These are phyloP conservation scores for Mycosphaerella arachidis DNA, from an alignment of 2,329 filamentous ascomycete species.

Conservation along the genomic window DNA sequence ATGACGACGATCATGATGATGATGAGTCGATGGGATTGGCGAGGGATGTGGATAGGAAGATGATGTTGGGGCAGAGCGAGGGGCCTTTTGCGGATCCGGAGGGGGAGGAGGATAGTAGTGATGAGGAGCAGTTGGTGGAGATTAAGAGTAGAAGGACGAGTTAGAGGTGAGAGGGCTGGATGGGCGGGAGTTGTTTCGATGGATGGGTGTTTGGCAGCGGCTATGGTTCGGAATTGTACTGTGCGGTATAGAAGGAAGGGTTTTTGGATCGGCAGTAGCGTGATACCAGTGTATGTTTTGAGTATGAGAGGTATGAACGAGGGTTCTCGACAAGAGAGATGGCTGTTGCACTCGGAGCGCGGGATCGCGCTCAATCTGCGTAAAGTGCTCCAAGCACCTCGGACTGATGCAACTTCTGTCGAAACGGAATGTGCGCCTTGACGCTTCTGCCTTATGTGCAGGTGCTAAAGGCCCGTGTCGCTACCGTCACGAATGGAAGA, in stretches of 20 bases:
- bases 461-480: no score
- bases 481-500: no score
- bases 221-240: no score
- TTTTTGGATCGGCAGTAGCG: neutral
- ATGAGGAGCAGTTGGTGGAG: conserved; percentile 31
- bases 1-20: conserved; percentile 29
- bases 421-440: no score
- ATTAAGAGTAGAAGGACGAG: conserved; percentile 31
- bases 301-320: neutral
- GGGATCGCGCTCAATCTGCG: no score
- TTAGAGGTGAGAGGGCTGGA: conserved; percentile 6
- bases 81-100: conserved; percentile 21
- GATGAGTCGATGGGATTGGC: conserved; percentile 17
- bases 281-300: neutral
- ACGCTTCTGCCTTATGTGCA: no score
- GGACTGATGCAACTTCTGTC: no score
- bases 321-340: neutral
- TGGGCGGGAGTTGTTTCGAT: neutral
- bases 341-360: no score
- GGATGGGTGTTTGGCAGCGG: no score
- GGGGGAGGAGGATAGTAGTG: conserved; percentile 21
- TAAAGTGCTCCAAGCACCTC: no score
- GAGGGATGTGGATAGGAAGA: conserved; percentile 12
- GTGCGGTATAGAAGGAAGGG: neutral
- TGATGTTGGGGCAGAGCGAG: conserved; percentile 12